These are phyloP conservation scores for Didymella keratinophila DNA, from an alignment of 2,329 filamentous ascomycete genomes.

Conservation along the genomic window DNA sequence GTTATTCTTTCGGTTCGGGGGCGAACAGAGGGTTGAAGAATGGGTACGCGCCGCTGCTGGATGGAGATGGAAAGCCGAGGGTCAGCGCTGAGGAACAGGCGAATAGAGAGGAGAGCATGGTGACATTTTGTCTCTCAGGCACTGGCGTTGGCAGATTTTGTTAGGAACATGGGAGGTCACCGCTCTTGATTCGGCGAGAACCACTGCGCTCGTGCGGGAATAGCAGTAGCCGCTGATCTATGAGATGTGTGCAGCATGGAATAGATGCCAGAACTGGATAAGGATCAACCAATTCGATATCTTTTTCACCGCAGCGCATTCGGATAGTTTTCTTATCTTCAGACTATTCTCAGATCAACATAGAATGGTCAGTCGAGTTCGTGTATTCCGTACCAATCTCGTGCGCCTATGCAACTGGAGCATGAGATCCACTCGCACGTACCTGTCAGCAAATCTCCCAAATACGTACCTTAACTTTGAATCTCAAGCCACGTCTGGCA, in stretches of 20 bases:
- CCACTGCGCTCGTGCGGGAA: too few relatives aligned
- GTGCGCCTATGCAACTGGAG: not conserved
- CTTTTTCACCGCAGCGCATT: too few relatives aligned
- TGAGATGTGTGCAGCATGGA: too few relatives aligned
- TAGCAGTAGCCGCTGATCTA: too few relatives aligned
- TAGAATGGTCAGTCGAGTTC: not conserved
- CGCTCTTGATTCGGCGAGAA: too few relatives aligned
- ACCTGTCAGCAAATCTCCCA: not conserved
- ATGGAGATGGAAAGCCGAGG: slow-evolving; percentile 18
- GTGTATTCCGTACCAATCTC: not conserved
- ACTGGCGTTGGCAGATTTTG: not conserved
- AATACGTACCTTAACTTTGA: not conserved
- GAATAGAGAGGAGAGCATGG: slow-evolving; percentile 14
- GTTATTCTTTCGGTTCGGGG: slow-evolving; percentile 12
- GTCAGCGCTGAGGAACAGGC: slow-evolving; percentile 18
- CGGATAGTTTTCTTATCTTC: too few relatives aligned
- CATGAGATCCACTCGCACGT: not conserved
- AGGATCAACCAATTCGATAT: too few relatives aligned
- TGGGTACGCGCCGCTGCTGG: slow-evolving; percentile 35
- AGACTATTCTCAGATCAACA: not conserved
- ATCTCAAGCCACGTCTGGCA: slow-evolving; percentile 28
- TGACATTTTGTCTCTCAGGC: too few relatives aligned
- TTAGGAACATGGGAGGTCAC: not conserved
- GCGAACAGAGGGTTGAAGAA: slow-evolving; percentile 1
- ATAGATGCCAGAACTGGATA: too few relatives aligned